These are phyloP conservation scores for Lobosporangium transversale DNA, from an alignment of 192 early-diverging fungal species.

Conservation along the genomic window DNA sequence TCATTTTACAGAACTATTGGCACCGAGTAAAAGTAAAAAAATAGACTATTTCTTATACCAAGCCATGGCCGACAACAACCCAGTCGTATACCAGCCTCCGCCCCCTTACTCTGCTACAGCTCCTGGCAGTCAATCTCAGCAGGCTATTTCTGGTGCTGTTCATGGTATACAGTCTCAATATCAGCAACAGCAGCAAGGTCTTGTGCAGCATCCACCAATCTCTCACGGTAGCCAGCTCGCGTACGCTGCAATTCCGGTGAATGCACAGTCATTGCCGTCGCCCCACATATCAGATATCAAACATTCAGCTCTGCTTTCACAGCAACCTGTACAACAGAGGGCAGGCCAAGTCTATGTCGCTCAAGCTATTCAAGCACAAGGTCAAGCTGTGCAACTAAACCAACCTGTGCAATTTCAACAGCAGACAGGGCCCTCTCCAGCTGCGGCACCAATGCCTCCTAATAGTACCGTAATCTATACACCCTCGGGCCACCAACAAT, in stretches of 20 bases:
- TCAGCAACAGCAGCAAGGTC: not conserved
- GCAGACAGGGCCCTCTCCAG: not conserved
- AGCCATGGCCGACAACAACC: conserved; percentile 4
- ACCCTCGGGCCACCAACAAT: too few relatives aligned
- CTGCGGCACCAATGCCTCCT: not conserved
- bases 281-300: not conserved
- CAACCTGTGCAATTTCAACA: not conserved
- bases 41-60: too few relatives aligned
- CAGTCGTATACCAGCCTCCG: conserved; percentile 3
- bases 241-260: not conserved
- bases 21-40: too few relatives aligned
- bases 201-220: not conserved
- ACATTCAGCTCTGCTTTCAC: not conserved
- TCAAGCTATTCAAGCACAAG: not conserved
- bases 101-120: not conserved
- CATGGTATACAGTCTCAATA: not conserved
- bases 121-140: not conserved
- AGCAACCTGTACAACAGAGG: not conserved
- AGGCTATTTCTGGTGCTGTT: not conserved
- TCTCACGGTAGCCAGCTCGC: not conserved
- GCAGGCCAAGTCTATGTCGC: not conserved
- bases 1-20: too few relatives aligned
- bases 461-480: too few relatives aligned
- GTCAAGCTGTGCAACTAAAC: too few relatives aligned
- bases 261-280: conserved; percentile 3